These are phyloP conservation scores for Bocquillonia castaneifolia DNA, from an alignment of 441 rosid species.

Conservation along the genomic window DNA sequence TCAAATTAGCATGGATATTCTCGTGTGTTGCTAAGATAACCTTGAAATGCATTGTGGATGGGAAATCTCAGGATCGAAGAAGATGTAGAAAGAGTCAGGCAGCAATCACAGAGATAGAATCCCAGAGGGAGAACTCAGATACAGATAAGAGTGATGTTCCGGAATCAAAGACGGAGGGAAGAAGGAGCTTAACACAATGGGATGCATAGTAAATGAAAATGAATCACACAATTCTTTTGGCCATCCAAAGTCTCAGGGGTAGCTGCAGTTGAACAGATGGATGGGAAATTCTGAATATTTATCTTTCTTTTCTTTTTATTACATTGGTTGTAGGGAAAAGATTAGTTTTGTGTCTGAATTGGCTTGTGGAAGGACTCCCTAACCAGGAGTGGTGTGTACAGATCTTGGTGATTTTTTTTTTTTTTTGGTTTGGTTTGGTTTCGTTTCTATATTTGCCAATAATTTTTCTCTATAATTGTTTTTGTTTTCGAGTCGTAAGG, in stretches of 20 bases:
- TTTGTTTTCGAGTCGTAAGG: not conserved
- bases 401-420: slow-evolving; percentile 20
- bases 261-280: slow-evolving; percentile 1
- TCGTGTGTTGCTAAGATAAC: not conserved
- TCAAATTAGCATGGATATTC: too few relatives aligned
- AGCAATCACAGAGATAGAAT: slow-evolving; percentile 40
- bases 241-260: slow-evolving; percentile 11
- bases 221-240: slow-evolving; percentile 23
- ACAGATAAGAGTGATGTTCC: slow-evolving; percentile 43
- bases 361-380: slow-evolving; percentile 19
- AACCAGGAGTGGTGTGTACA: slow-evolving; percentile 33
- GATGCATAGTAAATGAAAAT: too few relatives aligned
- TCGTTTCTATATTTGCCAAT: not conserved
- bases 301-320: not conserved
- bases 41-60: slow-evolving; percentile 1
- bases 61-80: slow-evolving; percentile 65
- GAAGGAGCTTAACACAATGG: too few relatives aligned
- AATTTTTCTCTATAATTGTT: too few relatives aligned
- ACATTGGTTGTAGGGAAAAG: slow-evolving; percentile 12
- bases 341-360: slow-evolving; percentile 24
- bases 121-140: slow-evolving; percentile 41
- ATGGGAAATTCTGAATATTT: slow-evolving; percentile 2
- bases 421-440: not conserved
- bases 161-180: slow-evolving; percentile 29
- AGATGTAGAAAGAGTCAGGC: slow-evolving; percentile 53